phyloP scores from a whole-genome alignment of 148 eudicot species.

The Tetragonia tetragonoides region DNA sequence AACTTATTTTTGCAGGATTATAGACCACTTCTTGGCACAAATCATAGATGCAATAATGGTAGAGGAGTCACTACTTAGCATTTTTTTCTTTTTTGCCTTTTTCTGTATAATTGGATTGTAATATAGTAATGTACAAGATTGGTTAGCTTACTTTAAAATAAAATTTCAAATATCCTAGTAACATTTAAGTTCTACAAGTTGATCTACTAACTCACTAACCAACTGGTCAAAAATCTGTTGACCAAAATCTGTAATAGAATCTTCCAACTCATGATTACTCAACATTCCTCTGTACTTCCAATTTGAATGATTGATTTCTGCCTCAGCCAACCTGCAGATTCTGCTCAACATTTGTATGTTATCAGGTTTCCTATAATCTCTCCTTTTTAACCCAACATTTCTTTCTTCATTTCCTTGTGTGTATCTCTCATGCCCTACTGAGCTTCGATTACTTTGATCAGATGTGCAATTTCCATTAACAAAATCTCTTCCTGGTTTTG shows the following conservation, averaged over 20 bases:
- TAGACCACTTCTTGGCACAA: neutral
- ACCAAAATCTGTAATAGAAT: conserved; percentile 35
- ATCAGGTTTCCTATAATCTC: conserved; percentile 23
- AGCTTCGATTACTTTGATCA: conserved; percentile 11
- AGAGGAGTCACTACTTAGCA: too few relatives aligned
- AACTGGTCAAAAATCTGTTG: conserved; percentile 45
- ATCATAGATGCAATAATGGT: neutral
- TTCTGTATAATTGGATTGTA: neutral
- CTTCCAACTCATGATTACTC: conserved; percentile 36
- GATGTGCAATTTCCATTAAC: conserved; percentile 30
- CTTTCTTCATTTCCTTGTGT: conserved; percentile 21
- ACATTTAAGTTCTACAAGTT: conserved; percentile 29
- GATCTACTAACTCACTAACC: conserved; percentile 52
- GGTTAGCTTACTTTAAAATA: neutral
- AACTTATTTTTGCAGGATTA: too few relatives aligned
- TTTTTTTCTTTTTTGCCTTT: neutral
- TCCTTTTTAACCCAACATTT: conserved; percentile 25
- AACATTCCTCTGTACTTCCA: conserved; percentile 37
- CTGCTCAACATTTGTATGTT: conserved; percentile 35
- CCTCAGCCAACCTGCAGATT: conserved; percentile 46
- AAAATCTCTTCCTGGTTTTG: conserved; percentile 35
- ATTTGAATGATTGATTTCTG: conserved; percentile 41
- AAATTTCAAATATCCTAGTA: neutral
- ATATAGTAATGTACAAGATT: neutral
- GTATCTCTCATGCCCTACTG: neutral